Base-by-base conservation (phyloP, 345 rosid genomes). In the Dimocarpus longan region DNA sequence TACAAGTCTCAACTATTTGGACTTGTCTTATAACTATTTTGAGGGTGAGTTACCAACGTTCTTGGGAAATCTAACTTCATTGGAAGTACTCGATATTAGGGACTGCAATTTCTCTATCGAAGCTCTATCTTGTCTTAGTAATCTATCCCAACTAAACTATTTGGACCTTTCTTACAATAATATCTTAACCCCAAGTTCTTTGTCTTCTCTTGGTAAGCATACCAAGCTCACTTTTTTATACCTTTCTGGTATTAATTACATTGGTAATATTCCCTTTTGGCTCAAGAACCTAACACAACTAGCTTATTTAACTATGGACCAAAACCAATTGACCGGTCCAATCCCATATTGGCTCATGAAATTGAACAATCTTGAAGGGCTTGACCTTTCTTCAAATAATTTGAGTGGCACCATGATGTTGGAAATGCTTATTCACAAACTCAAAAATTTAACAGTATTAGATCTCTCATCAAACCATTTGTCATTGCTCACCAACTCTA, bases 231-330 rank as follows among this genome's bases (percentile, higher is more conserved):
- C 56, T 50, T 1, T 3, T 3, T 11, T 50, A 50, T 32, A 32
- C n/a, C n/a, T n/a, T n/a, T n/a, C n/a, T n/a, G n/a, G n/a, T n/a
- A n/a, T n/a, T n/a, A n/a, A n/a, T n/a, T n/a, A n/a, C n/a, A n/a
- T n/a, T n/a, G n/a, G n/a, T n/a, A n/a, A n/a, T n/a, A 32, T 32
- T 32, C 37, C 37, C 3, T 32, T 3, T 32, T 32, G 2, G 2
- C 2, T 32, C 2, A 3, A 3, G 1, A 80, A 65, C 52, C 71
- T 85, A 28, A 57, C 80, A 19, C 68, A 37, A 0, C 24, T 82
- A 0, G 0, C 13, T 19, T 0, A 0, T 0, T 68, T 50, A 5
- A 0, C 0, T 6, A 50, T 50, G 56, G 0, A 0, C 2, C 2
- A 32, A 32, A 32, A 32, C 37, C 37, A 32, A 32, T 3, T 32